A percentile compares a stretch with the other conserved stretches of the same genome.
Evolutionary conservation across 495 filamentous ascomycete species (phyloP).

Genomic region (Hyaloscypha variabilis): DNA sequence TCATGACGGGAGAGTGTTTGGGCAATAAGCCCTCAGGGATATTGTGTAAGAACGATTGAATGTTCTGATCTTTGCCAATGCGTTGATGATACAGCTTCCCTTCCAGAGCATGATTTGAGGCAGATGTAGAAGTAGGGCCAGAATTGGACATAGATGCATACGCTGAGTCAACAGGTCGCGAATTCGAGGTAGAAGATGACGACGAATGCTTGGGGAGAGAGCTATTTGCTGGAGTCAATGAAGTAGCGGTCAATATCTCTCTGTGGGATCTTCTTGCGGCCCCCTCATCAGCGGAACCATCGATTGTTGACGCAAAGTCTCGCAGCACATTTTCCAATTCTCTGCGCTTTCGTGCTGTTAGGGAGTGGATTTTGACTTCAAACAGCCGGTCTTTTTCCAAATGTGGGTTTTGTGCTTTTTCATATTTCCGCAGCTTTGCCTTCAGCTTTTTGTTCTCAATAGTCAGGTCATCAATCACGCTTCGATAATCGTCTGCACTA

Average conservation of each 20-base stretch:
- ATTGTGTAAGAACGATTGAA: slow-evolving; percentile 61
- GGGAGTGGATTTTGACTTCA: slow-evolving; percentile 72
- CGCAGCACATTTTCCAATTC: slow-evolving; percentile 73
- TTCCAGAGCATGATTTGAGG: slow-evolving; percentile 17
- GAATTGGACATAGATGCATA: slow-evolving; percentile 73
- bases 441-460: slow-evolving; percentile 73
- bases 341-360: slow-evolving; percentile 65
- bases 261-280: slow-evolving; percentile 36
- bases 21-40: slow-evolving; percentile 63
- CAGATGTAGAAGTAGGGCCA: slow-evolving; percentile 30
- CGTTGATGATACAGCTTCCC: slow-evolving; percentile 24
- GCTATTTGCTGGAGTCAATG: slow-evolving; percentile 31
- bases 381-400: slow-evolving; percentile 70
- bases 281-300: slow-evolving; percentile 41
- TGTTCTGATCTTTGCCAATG: slow-evolving; percentile 46
- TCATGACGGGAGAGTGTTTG: slow-evolving; percentile 49
- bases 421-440: slow-evolving; percentile 67
- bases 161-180: slow-evolving; percentile 66
- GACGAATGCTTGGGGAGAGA: slow-evolving; percentile 46
- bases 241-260: slow-evolving; percentile 35
- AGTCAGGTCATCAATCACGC: slow-evolving; percentile 74
- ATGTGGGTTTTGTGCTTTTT: slow-evolving; percentile 60
- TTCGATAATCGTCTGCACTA: slow-evolving; percentile 60
- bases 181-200: slow-evolving; percentile 53
- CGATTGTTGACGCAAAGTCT: slow-evolving; percentile 62